Evolutionary conservation across 2,329 filamentous ascomycete species (phyloP), one percentile per base, ranked within the genome.

Genomic region (Aspergillus eucalypticola): DNA sequence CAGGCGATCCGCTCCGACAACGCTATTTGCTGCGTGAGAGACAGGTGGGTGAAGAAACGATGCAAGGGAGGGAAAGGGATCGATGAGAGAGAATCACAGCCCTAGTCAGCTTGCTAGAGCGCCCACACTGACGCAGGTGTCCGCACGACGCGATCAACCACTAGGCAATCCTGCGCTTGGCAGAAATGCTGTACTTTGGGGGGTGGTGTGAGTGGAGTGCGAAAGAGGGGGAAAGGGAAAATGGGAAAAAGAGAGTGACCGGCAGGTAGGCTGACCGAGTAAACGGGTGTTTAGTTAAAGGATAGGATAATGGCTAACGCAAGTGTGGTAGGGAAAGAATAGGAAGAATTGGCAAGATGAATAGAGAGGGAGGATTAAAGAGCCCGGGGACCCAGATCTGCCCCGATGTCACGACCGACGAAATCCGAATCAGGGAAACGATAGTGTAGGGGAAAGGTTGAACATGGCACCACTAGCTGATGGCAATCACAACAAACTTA

Each of bases 1-100:
- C 61, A 64, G 63, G 51, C 55, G 64, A 64, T 59, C 51, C 54
- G 60, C 54, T 56, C 54, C 44, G 50, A 56, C 39, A 27, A 53
- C 59, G 53, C 58, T 65, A 64, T 62, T 62, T 64, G 61, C 58
- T 56, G 62, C 35, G 38, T 51, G 55, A 57, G 46, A 51, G 39
- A 46, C 25, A 46, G 58, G 54, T 54, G 53, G 56, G 59, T 60
- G 61, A 63, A 62, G 52, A 56, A 59, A 56, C 52, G 58, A 69
- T 62, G 67, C 66, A 67, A 69, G 65, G 66, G 64, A 68, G 64
- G 63, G 62, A 67, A 50, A 69, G 64, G 64, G 62, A 69, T 66
- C 56, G 48, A 63, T 44, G 41, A 44, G 41, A 44, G 41, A 44
- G 21, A 19, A 61, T 58, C 63, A 64, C 64, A 69, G 66, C 60